phyloP scores from a whole-genome alignment of 2,329 filamentous ascomycete species.

The Colletotrichum musicola region DNA sequence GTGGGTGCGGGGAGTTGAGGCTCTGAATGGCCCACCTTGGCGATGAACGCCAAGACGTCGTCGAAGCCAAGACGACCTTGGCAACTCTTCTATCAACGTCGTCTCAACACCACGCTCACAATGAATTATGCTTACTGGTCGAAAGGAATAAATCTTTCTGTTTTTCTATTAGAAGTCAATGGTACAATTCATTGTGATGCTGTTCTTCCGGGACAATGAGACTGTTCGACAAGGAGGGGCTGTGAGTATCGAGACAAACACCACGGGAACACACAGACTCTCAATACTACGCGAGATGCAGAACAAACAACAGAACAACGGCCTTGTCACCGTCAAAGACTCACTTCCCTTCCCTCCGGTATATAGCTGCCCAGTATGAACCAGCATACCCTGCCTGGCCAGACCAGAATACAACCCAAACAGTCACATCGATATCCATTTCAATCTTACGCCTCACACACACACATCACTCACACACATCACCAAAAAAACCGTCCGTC shows the following conservation, averaged over 20 bases:
- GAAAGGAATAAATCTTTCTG: not conserved
- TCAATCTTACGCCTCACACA: not conserved
- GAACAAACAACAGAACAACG: slow-evolving; percentile 1
- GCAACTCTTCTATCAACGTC: slow-evolving; percentile 22
- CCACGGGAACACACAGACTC: no score
- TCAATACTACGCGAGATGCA: no score
- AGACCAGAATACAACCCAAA: not conserved
- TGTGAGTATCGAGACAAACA: no score
- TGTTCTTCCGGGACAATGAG: no score
- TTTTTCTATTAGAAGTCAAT: not conserved
- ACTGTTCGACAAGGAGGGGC: no score
- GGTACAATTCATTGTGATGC: no score
- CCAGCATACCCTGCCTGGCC: not conserved
- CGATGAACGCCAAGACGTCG: not conserved
- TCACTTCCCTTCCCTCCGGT: not conserved
- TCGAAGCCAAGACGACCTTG: slow-evolving; percentile 30
- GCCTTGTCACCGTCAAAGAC: not conserved
- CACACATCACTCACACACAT: not conserved
- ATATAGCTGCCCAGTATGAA: not conserved
- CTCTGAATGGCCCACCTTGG: slow-evolving; percentile 26
- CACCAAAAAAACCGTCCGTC: not conserved
- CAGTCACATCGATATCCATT: not conserved
- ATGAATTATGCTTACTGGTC: not conserved
- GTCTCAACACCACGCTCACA: not conserved
- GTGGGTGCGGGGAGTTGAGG: slow-evolving; percentile 32